phyloP scores from a whole-genome alignment of 352 stramenopile genomes.

The Phytophthora rubi region DNA sequence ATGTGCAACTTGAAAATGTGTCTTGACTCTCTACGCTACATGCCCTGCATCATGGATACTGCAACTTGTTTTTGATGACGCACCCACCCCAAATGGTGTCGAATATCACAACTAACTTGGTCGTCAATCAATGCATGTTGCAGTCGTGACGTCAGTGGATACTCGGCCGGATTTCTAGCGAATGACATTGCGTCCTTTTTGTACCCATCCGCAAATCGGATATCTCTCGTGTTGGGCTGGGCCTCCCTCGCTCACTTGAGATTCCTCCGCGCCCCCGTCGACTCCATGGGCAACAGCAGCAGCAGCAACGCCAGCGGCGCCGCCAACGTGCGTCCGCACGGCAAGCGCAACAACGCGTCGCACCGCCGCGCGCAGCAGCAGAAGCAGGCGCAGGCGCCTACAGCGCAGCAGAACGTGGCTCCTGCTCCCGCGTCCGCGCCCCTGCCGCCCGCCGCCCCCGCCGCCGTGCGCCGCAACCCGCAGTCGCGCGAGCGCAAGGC shows the following conservation, averaged over 20 bases:
- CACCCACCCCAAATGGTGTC: too few species aligned
- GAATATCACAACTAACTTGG: too few species aligned
- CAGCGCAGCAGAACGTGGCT: conserved; percentile 6
- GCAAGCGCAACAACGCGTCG: conserved; percentile 53
- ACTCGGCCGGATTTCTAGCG: too few species aligned
- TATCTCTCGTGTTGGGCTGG: not conserved
- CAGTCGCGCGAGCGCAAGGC: conserved; percentile 62
- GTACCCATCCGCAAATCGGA: conserved; percentile 19
- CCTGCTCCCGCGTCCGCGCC: conserved; percentile 23
- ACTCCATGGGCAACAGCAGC: conserved; percentile 73
- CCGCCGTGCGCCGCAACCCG: conserved; percentile 43
- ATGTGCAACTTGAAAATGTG: too few species aligned
- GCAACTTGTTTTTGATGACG: too few species aligned
- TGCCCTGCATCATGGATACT: too few species aligned
- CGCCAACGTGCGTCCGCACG: conserved; percentile 43
- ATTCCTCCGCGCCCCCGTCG: conserved; percentile 8
- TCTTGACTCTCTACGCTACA: too few species aligned
- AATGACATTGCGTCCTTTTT: conserved; percentile 5
- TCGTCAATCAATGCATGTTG: too few species aligned
- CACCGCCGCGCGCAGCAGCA: conserved; percentile 52
- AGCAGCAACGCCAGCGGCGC: conserved; percentile 46
- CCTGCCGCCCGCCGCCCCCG: conserved; percentile 33
- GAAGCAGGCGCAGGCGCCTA: conserved; percentile 26
- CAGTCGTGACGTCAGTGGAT: too few species aligned
- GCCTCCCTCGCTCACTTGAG: conserved; percentile 24